Percentiles rank a stretch among this genome's conserved stretches.
phyloP scores from a whole-genome alignment of 1,284 basidiomycete species.

The Mycena sp. region DNA sequence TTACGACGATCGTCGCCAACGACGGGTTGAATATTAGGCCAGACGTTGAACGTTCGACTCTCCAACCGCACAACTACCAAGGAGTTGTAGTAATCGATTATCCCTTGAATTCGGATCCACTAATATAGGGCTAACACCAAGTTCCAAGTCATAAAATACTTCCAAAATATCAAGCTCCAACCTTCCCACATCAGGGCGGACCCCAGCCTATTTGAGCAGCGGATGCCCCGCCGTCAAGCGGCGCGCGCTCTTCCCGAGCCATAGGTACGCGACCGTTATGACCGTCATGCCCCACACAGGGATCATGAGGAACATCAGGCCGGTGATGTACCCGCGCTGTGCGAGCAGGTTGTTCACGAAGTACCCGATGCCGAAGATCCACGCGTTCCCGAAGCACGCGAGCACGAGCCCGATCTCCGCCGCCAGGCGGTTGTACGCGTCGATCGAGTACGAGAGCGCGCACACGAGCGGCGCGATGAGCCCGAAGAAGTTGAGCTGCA shows the following conservation, averaged over 20 bases:
- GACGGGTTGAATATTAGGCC: too few species aligned
- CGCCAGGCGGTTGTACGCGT: conserved; percentile 22
- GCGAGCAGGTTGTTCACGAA: conserved; percentile 12
- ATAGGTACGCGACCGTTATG: conserved; percentile 11
- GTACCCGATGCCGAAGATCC: conserved; percentile 19
- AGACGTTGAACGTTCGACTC: too few species aligned
- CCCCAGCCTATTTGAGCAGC: background rate
- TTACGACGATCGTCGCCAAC: too few species aligned
- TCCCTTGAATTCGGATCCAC: too few species aligned
- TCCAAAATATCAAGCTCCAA: too few species aligned
- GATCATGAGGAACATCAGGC: conserved; percentile 18
- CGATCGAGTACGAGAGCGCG: conserved; percentile 19
- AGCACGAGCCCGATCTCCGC: conserved; percentile 15
- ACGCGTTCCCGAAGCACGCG: conserved; percentile 16
- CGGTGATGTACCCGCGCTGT: conserved; percentile 6
- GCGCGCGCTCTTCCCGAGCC: conserved; percentile 17
- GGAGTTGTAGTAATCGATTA: too few species aligned
- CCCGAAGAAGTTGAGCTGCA: conserved; percentile 19
- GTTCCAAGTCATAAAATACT: too few species aligned
- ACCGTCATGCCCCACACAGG: conserved; percentile 19
- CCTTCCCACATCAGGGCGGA: too few species aligned
- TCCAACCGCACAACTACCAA: too few species aligned
- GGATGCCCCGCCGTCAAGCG: conserved; percentile 2
- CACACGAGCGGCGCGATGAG: conserved; percentile 18
- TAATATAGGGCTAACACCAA: too few species aligned